Evolutionary conservation across 2,329 filamentous ascomycete species (phyloP).

Genomic region (Penicillium janthinellum): DNA sequence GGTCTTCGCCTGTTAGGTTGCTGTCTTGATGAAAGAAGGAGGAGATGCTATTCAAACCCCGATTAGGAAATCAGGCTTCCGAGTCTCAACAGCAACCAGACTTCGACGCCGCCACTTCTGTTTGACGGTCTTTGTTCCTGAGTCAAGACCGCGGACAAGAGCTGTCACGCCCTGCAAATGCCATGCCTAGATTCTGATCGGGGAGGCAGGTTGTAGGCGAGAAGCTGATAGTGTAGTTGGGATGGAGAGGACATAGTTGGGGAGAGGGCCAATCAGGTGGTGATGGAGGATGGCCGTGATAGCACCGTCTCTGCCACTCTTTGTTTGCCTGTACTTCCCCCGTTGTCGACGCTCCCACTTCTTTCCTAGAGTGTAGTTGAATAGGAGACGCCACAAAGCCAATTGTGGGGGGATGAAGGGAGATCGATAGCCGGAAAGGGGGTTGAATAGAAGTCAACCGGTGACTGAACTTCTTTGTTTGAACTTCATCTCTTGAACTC

Average conservation of each 20-base stretch:
- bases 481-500: neutral
- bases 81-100: neutral
- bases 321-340: slow-evolving; percentile 2
- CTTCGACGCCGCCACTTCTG: neutral
- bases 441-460: neutral
- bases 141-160: neutral
- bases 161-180: neutral
- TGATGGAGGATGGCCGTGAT: neutral
- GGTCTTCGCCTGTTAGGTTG: neutral
- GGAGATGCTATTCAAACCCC: slow-evolving; percentile 10
- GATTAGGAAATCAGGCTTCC: slow-evolving; percentile 5
- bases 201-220: neutral
- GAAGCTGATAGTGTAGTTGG: neutral
- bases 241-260: neutral
- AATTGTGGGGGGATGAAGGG: neutral
- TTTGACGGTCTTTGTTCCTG: neutral
- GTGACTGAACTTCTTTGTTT: neutral
- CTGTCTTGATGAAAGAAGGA: neutral
- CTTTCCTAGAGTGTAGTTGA: slow-evolving; percentile 4
- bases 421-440: neutral
- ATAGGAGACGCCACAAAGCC: slow-evolving; percentile 2
- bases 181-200: neutral
- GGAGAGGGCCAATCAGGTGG: neutral
- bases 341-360: neutral
- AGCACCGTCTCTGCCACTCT: neutral